Percentiles rank a stretch among this genome's conserved stretches.
These are phyloP conservation scores for Penicillium cinerascens DNA, from an alignment of 495 filamentous ascomycete species.

Conservation along the genomic window DNA sequence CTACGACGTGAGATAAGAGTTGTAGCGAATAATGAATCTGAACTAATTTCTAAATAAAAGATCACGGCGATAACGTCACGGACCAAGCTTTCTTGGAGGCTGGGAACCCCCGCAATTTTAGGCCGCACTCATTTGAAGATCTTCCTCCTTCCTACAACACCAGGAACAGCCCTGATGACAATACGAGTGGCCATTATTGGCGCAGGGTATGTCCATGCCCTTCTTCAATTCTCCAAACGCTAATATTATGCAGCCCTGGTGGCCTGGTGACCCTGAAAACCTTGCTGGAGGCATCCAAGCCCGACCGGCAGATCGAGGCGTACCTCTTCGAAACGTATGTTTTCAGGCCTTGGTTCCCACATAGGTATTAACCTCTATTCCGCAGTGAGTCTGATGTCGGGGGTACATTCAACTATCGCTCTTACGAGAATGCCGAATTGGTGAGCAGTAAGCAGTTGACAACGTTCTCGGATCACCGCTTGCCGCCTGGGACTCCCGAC, in stretches of 20 bases:
- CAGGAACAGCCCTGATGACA: neutral
- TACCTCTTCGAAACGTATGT: slow-evolving; percentile 16
- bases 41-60: no score
- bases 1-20: no score
- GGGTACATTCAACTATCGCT: slow-evolving; percentile 18
- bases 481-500: slow-evolving; percentile 11
- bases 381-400: slow-evolving; percentile 11
- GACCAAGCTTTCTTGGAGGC: no score
- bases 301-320: slow-evolving; percentile 13
- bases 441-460: slow-evolving; percentile 17
- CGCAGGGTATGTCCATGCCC: neutral
- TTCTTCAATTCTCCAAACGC: neutral
- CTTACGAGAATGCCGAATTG: slow-evolving; percentile 16
- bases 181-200: slow-evolving; percentile 12
- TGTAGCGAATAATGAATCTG: no score
- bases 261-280: slow-evolving; percentile 18
- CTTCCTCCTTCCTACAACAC: no score
- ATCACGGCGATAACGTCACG: no score
- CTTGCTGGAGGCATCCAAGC: slow-evolving; percentile 11
- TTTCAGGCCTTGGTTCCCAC: neutral
- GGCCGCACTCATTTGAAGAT: no score
- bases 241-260: slow-evolving; percentile 2
- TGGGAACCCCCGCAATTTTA: no score
- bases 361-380: neutral
- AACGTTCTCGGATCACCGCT: slow-evolving; percentile 18